phyloP scores from a whole-genome alignment of 2,329 filamentous ascomycete species.

The Teratosphaeria epicoccoides region DNA sequence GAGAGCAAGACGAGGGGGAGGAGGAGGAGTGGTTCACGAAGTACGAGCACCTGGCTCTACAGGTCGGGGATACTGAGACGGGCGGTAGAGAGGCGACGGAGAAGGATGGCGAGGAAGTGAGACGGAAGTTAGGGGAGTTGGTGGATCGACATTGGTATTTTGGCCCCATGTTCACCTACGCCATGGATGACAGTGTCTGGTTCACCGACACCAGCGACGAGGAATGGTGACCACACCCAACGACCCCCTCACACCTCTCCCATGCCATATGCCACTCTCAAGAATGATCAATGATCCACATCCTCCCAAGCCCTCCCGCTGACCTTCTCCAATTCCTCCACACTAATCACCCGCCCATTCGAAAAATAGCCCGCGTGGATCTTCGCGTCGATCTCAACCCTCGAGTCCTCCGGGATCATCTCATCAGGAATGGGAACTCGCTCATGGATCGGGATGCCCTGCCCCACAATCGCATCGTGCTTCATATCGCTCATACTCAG shows the following conservation, averaged over 20 bases:
- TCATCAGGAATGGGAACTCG: constrained; percentile 86
- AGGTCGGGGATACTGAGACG: constrained; percentile 2
- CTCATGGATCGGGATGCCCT: constrained; percentile 81
- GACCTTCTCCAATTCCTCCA: constrained; percentile 74
- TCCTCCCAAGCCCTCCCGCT: constrained; percentile 88
- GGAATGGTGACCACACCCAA: constrained; percentile 27
- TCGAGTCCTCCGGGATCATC: constrained; percentile 84
- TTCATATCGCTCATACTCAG: constrained; percentile 98
- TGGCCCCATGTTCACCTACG: constrained; percentile 15
- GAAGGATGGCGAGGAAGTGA: constrained; percentile 10
- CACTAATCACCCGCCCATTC: constrained; percentile 77
- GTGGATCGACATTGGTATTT: constrained; percentile 21
- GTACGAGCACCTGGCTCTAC: constrained; percentile 16
- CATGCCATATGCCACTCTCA: no score
- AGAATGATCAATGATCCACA: constrained; percentile 35
- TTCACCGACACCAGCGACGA: constrained; percentile 26
- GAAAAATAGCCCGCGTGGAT: constrained; percentile 87
- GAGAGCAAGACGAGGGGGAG: constrained; percentile 3
- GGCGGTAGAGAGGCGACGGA: background rate
- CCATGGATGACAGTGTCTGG: constrained; percentile 23
- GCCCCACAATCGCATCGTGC: constrained; percentile 76
- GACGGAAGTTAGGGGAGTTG: constrained; percentile 9
- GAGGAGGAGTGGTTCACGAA: constrained; percentile 10
- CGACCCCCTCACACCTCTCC: no score
- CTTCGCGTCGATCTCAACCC: constrained; percentile 98